Evolutionary conservation across 805 yeast genomes (phyloP).

Genomic region (Lipomyces japonicus): DNA sequence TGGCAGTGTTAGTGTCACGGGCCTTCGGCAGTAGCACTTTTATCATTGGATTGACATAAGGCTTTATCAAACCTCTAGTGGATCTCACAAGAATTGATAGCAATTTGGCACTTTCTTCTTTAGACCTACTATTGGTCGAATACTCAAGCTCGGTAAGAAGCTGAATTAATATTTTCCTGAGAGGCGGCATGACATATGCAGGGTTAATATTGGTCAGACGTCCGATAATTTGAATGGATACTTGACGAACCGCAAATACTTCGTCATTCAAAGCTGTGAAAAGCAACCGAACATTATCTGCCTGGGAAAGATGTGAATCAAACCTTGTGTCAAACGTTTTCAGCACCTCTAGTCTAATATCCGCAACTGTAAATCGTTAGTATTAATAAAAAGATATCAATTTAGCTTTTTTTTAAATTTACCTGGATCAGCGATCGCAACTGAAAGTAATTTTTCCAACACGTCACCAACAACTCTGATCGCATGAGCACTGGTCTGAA

Average conservation of each 20-base stretch:
- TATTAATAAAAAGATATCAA: too few species aligned
- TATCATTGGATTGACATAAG: constrained; percentile 87
- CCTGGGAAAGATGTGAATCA: constrained; percentile 91
- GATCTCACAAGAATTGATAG: constrained; percentile 69
- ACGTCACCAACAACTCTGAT: constrained; percentile 81
- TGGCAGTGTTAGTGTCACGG: constrained; percentile 67
- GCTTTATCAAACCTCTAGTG: constrained; percentile 78
- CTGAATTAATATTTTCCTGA: constrained; percentile 82
- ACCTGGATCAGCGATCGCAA: constrained; percentile 79
- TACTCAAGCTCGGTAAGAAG: constrained; percentile 79
- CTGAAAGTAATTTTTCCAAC: constrained; percentile 69
- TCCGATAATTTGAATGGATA: constrained; percentile 75
- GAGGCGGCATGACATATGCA: constrained; percentile 90
- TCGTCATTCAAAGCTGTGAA: constrained; percentile 93
- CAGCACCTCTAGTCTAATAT: constrained; percentile 76
- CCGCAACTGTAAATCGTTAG: constrained; percentile 46
- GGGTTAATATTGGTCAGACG: constrained; percentile 83
- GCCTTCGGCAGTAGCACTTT: constrained; percentile 77
- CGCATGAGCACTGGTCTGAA: constrained; percentile 76
- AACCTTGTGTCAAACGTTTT: constrained; percentile 67
- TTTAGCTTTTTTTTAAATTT: neutral
- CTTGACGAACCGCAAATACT: constrained; percentile 73
- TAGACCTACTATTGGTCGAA: constrained; percentile 67
- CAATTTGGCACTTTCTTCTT: constrained; percentile 81
- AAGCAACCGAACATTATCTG: constrained; percentile 77